Conservation (phyloP, 2,329 filamentous ascomycete species). For the Ceratocystis ficicola region DNA sequence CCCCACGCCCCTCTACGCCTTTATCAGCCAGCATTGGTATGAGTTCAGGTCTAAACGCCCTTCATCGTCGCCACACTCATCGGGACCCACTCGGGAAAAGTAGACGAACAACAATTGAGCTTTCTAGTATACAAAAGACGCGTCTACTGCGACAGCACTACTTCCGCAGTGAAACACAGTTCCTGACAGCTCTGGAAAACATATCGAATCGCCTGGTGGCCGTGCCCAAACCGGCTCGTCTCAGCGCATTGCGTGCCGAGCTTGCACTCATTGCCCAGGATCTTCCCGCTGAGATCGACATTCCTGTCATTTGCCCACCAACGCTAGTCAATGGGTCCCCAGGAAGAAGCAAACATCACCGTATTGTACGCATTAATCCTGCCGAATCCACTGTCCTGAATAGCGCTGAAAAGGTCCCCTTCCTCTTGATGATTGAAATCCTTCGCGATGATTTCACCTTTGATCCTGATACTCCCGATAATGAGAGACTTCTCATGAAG, state of each 20-base stretch:
- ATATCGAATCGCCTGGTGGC: conserved; percentile 76
- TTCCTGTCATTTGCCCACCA: conserved; percentile 69
- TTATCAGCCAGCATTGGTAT: conserved; percentile 41
- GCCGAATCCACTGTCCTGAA: conserved; percentile 76
- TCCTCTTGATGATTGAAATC: conserved; percentile 74
- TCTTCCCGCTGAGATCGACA: conserved; percentile 70
- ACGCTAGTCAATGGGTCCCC: conserved; percentile 61
- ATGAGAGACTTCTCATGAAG: conserved; percentile 50
- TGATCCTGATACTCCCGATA: conserved; percentile 61
- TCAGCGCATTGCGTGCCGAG: conserved; percentile 71
- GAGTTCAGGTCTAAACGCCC: conserved; percentile 35
- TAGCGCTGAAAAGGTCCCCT: conserved; percentile 76
- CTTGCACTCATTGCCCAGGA: conserved; percentile 70
- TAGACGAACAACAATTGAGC: conserved; percentile 45
- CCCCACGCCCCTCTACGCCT: conserved; percentile 41
- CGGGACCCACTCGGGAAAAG: conserved; percentile 37
- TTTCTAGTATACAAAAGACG: conserved; percentile 56
- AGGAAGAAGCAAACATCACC: conserved; percentile 64
- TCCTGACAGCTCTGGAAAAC: conserved; percentile 66
- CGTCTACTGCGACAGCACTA: conserved; percentile 67
- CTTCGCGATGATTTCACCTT: conserved; percentile 73
- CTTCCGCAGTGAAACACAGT: conserved; percentile 69
- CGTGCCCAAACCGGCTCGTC: conserved; percentile 67
- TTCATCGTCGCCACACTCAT: conserved; percentile 49
- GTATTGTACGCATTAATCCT: conserved; percentile 71